phyloP scores from a whole-genome alignment of 768 basidiomycete genomes.

The Cyathus striatus region DNA sequence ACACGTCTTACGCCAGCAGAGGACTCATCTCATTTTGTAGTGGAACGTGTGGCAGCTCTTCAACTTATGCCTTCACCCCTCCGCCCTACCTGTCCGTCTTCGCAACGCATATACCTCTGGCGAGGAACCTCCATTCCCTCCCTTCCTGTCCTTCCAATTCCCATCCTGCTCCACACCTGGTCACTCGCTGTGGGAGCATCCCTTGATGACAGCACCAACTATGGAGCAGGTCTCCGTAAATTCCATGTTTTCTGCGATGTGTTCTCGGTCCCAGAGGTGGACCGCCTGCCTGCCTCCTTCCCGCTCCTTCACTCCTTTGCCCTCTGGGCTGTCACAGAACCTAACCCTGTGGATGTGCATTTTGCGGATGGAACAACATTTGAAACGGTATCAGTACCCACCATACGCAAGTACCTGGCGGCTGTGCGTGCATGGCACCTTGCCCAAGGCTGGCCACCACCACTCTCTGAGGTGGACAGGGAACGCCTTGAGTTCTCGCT shows the following conservation, averaged over 20 bases:
- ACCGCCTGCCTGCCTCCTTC: conserved; percentile 19
- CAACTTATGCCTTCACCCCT: neutral
- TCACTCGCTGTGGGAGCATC: conserved; percentile 8
- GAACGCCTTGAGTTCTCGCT: too few relatives aligned
- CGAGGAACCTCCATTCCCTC: neutral
- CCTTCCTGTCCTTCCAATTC: neutral
- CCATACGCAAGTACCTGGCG: too few relatives aligned
- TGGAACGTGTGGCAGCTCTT: neutral
- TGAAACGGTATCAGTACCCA: too few relatives aligned
- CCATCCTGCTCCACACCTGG: neutral
- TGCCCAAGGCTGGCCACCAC: too few relatives aligned
- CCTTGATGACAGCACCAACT: conserved; percentile 9
- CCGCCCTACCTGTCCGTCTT: neutral
- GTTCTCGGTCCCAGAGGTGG: conserved; percentile 20
- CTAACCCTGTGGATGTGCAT: too few relatives aligned
- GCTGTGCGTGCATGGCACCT: too few relatives aligned
- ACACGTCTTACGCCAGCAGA: neutral
- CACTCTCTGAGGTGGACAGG: too few relatives aligned
- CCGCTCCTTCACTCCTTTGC: conserved; percentile 26
- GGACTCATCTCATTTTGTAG: too few relatives aligned
- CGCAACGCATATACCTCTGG: neutral
- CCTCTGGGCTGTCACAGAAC: conserved; percentile 28
- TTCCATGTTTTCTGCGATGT: conserved; percentile 21
- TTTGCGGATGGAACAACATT: too few relatives aligned
- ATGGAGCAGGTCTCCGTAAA: conserved; percentile 14